Base-by-base conservation (phyloP, 768 basidiomycete species). In the Scleroderma bovista region DNA sequence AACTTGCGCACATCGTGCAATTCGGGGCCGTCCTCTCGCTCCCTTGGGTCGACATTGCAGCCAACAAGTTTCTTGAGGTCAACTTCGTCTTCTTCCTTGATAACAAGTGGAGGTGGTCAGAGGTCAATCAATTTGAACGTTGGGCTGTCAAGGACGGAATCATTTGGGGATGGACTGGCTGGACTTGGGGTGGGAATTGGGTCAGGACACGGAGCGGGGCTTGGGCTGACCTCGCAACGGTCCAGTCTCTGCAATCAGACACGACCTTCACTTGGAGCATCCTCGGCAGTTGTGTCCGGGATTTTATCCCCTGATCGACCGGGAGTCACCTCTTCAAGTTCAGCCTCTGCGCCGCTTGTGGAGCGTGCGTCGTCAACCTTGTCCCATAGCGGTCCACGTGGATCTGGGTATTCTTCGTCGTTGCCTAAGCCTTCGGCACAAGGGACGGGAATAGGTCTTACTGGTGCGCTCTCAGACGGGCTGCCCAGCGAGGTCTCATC, bases 1-100 rank as follows among this genome's bases (percentile, higher is more conserved):
- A 46, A 55, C 9, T 67, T 67, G 16, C 45, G 64, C 31, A 48
- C 56, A 12, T 12, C 44, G n/a, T 57, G 63, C 2, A 58, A 40
- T 41, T 65, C 62, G 11, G 44, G 44, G 44, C 3, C 44, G 7
- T 45, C 44, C 9, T 31, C 44, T 45, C 44, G 31, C 20, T 20
- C 19, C 29, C 16, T 23, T 17, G 20, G 16, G 5, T 23, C 31
- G 17, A 29, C 11, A 22, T 66, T 66, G 33, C 64, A 66, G n/a
- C 32, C 60, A 5, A 57, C 62, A 9, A 64, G 46, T 32, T 62
- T 66, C 37, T 17, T 46, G 40, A 43, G 24, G 29, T 54, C 54
- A 36, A 56, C 66, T 11, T 26, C 15, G n/a, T n/a, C 41, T 23
- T 24, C 40, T 15, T 42, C 41, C 15, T 2, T 22, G 13, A 42